These are phyloP conservation scores for Apocynum venetum DNA, from an alignment of 257 asterid species.

Conservation along the genomic window DNA sequence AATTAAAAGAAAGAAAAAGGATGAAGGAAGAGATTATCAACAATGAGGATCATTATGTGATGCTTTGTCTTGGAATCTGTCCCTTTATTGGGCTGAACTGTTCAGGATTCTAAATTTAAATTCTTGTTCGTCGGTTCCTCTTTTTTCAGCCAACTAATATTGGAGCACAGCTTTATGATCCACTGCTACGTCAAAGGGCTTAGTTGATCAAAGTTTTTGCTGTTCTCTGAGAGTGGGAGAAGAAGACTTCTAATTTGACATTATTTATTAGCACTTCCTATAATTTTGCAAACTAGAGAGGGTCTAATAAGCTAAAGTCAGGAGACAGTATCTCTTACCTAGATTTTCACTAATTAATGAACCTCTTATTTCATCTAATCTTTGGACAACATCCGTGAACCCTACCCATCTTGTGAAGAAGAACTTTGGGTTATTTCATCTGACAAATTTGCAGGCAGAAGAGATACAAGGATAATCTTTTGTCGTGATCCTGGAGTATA, in stretches of 20 bases:
- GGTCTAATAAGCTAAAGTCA: slow-evolving; percentile 16
- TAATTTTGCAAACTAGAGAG: not conserved
- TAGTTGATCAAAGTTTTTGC: not conserved
- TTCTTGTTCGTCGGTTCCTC: not conserved
- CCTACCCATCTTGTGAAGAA: not conserved
- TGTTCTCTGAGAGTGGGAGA: not conserved
- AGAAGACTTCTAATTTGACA: not conserved
- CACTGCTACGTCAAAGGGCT: not conserved
- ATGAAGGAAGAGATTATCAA: slow-evolving; percentile 1
- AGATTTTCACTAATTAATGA: slow-evolving; percentile 18
- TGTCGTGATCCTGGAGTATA: too few relatives aligned
- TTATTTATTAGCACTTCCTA: not conserved
- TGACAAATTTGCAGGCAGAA: too few relatives aligned
- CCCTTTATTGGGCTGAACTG: slow-evolving; percentile 17
- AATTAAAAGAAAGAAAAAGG: not conserved
- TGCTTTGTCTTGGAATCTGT: slow-evolving; percentile 15
- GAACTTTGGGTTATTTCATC: not conserved
- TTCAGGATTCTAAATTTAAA: not conserved
- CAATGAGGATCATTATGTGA: slow-evolving; percentile 15
- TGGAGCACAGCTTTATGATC: not conserved
- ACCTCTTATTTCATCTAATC: not conserved
- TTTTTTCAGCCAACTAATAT: not conserved
- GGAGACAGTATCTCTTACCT: slow-evolving; percentile 25
- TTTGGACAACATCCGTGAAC: not conserved
- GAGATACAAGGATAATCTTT: too few relatives aligned